A percentile compares a stretch with the other conserved stretches of the same genome.
phyloP scores from a whole-genome alignment of 345 rosid species.

The Acer yangbiense region DNA sequence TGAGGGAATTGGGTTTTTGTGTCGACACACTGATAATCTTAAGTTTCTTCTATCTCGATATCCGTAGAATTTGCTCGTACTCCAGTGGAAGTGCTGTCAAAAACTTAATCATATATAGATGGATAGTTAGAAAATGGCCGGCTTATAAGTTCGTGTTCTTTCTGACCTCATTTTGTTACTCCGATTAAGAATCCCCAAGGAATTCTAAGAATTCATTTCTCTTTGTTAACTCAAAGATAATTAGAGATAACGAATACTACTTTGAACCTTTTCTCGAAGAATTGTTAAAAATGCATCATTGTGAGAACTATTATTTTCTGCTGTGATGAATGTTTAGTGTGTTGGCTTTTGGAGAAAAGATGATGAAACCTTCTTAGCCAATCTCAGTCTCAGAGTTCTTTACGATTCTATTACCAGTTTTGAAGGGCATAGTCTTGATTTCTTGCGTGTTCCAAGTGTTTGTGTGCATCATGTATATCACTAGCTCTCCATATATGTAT shows the following conservation, averaged over 20 bases:
- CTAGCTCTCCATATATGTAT: neutral
- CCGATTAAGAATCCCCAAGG: no score
- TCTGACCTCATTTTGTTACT: neutral
- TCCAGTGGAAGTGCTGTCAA: neutral
- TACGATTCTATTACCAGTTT: neutral
- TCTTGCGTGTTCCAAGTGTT: neutral
- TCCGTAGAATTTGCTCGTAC: neutral
- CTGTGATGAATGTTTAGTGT: neutral
- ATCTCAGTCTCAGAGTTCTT: neutral
- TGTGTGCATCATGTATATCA: neutral
- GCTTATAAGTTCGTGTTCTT: neutral
- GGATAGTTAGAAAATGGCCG: neutral
- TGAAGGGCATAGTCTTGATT: slow-evolving; percentile 1
- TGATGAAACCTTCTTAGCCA: neutral
- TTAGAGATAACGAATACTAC: neutral
- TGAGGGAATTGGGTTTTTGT: neutral
- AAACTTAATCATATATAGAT: neutral
- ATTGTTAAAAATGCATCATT: neutral
- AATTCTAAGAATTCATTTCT: neutral
- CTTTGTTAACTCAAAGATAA: neutral
- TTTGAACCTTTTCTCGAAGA: neutral
- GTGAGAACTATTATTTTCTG: neutral
- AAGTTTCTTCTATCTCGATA: neutral
- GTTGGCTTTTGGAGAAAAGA: neutral
- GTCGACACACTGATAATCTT: neutral